Evolutionary conservation across 176 grass and related monocot species (phyloP).

Genomic region (Tillandsia leiboldiana): DNA sequence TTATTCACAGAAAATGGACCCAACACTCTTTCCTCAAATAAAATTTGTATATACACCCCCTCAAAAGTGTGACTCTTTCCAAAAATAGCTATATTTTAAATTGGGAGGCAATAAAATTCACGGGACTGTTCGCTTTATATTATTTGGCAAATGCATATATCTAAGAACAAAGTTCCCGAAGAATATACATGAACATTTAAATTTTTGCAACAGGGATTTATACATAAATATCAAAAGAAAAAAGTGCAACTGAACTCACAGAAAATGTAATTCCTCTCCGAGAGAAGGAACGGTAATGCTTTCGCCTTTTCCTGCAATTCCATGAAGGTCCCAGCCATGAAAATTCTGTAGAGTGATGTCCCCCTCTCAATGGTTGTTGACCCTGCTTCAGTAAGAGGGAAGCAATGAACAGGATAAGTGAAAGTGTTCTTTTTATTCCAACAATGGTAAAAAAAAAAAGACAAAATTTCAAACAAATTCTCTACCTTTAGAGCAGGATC

Average conservation of each 20-base stretch:
- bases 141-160: too few species aligned
- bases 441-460: neutral
- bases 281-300: constrained; percentile 74
- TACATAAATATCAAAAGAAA: neutral
- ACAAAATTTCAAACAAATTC: neutral
- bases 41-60: too few species aligned
- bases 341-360: constrained; percentile 37
- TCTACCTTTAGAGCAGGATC: constrained; percentile 47
- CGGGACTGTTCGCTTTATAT: too few species aligned
- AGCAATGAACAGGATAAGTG: constrained; percentile 10
- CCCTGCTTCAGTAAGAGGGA: constrained; percentile 25
- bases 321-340: constrained; percentile 63
- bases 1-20: too few species aligned
- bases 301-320: constrained; percentile 57
- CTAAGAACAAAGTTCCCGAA: too few species aligned
- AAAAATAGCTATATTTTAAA: too few species aligned
- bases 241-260: constrained; percentile 26
- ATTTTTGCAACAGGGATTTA: too few species aligned
- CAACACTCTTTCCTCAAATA: too few species aligned
- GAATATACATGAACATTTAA: too few species aligned
- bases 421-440: neutral
- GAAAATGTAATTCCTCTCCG: constrained; percentile 72
- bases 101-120: too few species aligned
- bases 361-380: constrained; percentile 28
- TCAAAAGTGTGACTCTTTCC: too few species aligned